phyloP scores from a whole-genome alignment of 202 grass and related monocot genomes.

The Zoysia matrella region DNA sequence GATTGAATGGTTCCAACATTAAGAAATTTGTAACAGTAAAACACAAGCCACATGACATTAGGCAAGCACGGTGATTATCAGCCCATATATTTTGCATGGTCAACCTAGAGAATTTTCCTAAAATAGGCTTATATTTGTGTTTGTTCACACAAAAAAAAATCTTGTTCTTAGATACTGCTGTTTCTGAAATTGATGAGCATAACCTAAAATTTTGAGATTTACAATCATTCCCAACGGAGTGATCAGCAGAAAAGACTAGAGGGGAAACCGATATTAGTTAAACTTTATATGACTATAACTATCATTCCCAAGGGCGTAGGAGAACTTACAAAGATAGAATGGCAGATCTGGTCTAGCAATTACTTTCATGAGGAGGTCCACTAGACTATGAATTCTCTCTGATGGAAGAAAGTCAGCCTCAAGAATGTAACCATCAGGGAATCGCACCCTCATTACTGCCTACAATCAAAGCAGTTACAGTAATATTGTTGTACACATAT shows the following conservation, averaged over 20 bases:
- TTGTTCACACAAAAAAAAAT: slow-evolving; percentile 2
- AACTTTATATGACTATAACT: slow-evolving; percentile 7
- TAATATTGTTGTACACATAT: slow-evolving; percentile 25
- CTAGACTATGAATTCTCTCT: slow-evolving; percentile 71
- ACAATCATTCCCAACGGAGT: background rate
- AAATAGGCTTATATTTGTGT: slow-evolving; percentile 1
- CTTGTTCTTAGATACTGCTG: background rate
- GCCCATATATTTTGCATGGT: slow-evolving; percentile 23
- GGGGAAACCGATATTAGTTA: background rate
- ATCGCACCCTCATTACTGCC: slow-evolving; percentile 81
- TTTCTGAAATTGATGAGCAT: slow-evolving; percentile 26
- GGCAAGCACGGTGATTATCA: background rate
- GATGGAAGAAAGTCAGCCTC: slow-evolving; percentile 88
- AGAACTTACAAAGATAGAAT: slow-evolving; percentile 95
- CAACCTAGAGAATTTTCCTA: slow-evolving; percentile 21
- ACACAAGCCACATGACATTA: background rate
- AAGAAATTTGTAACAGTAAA: slow-evolving; percentile 24
- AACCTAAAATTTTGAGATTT: background rate
- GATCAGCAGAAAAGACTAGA: background rate
- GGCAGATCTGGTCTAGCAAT: slow-evolving; percentile 84
- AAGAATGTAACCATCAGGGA: slow-evolving; percentile 90
- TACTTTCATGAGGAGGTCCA: slow-evolving; percentile 90
- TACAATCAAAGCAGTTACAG: slow-evolving; percentile 45
- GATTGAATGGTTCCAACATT: slow-evolving; percentile 32
- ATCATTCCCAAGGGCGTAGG: slow-evolving; percentile 18